Percentiles rank a stretch among this genome's conserved stretches.
Evolutionary conservation across 1,139 yeast species (phyloP).

Genomic region (Candida tropicalis): DNA sequence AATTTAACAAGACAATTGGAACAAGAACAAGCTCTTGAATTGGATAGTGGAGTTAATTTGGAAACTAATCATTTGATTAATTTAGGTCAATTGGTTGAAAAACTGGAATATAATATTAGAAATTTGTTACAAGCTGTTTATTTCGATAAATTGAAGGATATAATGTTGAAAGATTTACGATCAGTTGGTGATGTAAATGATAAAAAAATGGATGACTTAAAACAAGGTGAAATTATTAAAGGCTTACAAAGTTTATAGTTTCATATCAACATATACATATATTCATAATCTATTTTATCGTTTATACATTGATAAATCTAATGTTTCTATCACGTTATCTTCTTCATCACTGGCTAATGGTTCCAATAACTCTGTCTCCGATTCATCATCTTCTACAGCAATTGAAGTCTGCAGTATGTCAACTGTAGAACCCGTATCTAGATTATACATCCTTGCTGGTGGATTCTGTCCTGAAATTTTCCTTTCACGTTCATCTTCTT

Average conservation of each 20-base stretch:
- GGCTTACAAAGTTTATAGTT: constrained; percentile 41
- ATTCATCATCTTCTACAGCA: constrained; percentile 11
- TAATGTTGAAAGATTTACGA: constrained; percentile 68
- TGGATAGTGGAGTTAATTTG: constrained; percentile 38
- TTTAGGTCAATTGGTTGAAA: constrained; percentile 84
- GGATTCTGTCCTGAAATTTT: not conserved
- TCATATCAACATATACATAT: not conserved
- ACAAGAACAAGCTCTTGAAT: constrained; percentile 44
- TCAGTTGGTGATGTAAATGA: constrained; percentile 47
- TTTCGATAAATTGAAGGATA: constrained; percentile 91
- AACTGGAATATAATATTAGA: constrained; percentile 84
- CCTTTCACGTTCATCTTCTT: constrained; percentile 26
- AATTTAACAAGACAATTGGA: constrained; percentile 81
- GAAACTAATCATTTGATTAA: constrained; percentile 78
- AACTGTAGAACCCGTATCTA: constrained; percentile 33
- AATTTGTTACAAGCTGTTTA: constrained; percentile 90
- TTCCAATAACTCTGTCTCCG: constrained; percentile 15
- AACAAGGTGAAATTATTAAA: constrained; percentile 53
- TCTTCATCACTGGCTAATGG: constrained; percentile 12
- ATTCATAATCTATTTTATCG: too few relatives aligned
- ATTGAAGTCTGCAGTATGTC: constrained; percentile 9
- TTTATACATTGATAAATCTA: constrained; percentile 32
- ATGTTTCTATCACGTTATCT: constrained; percentile 22
- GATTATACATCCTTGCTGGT: constrained; percentile 23
- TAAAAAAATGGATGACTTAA: constrained; percentile 41